Evolutionary conservation across 768 basidiomycete genomes (phyloP), one percentile per base, ranked within the genome.

Genomic region (Suillus subaureus): DNA sequence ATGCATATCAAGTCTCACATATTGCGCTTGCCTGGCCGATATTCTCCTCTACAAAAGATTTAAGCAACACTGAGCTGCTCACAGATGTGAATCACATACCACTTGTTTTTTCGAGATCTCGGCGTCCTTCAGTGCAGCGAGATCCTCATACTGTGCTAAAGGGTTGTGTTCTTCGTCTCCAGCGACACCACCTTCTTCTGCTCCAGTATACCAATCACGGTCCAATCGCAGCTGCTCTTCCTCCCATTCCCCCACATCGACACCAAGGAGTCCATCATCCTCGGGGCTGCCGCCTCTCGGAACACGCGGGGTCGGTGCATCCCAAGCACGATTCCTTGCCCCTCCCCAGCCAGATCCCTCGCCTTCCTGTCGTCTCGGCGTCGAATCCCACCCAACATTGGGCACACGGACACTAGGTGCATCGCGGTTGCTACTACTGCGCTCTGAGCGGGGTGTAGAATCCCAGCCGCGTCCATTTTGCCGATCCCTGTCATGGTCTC

Each of bases 11-110:
- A 5, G 1, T 6, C 92, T 71, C 70, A 96, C 94, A 75, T 96
- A 97, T 88, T 98, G 96, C 0, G 96, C 96, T 77, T 99, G 96
- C 64, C 91, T 84, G 6, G 97, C 97, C 1, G 96, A 97, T 21
- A 97, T 87, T 79, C 91, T 91, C 80, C 91, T 95, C 89, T 90
- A 69, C 6, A 66, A 47, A 54, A 40, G 37, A 8, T 8, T 58
- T 77, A 43, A 81, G 66, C 4, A 67, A 40, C 26, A 65, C 23
- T 66, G 26, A 54, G 26, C 42, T 23, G 12, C 18, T 7, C 61
- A n/a, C 45, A 11, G 21, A 16, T 49, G 63, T 26, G 66, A 33
- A 60, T 26, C 16, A 79, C 89, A 61, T 43, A 92, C 91, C 64
- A 87, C 85, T 79, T 89, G 86, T 76, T 93, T 94, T 33, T 82